Percentiles rank a stretch among this genome's conserved stretches.
These are phyloP conservation scores for Hypoxylon sp. DNA, from an alignment of 2,329 filamentous ascomycete genomes.

Conservation along the genomic window DNA sequence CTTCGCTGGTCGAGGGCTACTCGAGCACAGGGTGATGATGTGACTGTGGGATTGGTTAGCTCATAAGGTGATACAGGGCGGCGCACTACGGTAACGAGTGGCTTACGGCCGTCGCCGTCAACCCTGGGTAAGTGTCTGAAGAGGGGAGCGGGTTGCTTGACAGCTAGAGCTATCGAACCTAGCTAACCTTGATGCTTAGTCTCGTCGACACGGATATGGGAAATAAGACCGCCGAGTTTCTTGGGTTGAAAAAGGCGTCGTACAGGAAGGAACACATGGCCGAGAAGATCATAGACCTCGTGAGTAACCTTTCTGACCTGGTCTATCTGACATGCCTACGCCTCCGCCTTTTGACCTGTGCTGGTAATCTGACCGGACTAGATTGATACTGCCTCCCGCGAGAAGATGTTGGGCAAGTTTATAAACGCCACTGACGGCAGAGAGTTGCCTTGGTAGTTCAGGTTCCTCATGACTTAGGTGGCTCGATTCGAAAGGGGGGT, in stretches of 20 bases:
- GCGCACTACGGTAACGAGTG: conserved; percentile 12
- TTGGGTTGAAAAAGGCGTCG: conserved; percentile 15
- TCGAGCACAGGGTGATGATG: neutral
- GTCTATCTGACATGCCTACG: too few relatives aligned
- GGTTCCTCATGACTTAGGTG: neutral
- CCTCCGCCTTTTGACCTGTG: neutral
- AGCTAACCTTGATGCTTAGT: neutral
- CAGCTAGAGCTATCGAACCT: too few relatives aligned
- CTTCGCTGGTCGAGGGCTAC: neutral
- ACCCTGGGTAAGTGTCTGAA: conserved; percentile 10
- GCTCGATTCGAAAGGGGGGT: too few relatives aligned
- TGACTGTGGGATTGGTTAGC: too few relatives aligned
- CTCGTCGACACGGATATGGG: conserved; percentile 10
- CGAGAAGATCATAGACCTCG: conserved; percentile 13
- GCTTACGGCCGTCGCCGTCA: conserved; percentile 9
- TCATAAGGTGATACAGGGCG: neutral
- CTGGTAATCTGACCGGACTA: conserved; percentile 1
- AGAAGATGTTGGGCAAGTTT: conserved; percentile 12
- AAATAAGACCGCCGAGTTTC: conserved; percentile 14
- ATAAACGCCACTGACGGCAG: conserved; percentile 6
- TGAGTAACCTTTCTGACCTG: neutral
- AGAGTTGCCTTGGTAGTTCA: conserved; percentile 20
- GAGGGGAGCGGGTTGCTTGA: neutral
- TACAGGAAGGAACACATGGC: conserved; percentile 13
- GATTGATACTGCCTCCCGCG: conserved; percentile 13